phyloP scores from a whole-genome alignment of 2,329 filamentous ascomycete species.

The Colletotrichum sp. region DNA sequence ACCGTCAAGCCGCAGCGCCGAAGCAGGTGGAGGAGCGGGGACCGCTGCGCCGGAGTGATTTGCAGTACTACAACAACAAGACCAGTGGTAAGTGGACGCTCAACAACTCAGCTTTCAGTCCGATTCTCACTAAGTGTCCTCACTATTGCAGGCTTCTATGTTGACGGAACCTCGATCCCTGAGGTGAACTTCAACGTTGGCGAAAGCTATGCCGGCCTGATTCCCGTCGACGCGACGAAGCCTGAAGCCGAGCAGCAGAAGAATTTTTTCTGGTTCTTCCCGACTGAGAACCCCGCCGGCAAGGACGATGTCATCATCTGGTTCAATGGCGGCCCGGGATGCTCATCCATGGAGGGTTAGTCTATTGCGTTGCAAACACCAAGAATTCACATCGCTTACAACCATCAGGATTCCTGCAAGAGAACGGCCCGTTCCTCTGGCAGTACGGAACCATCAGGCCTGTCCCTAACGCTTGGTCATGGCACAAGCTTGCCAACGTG shows the following conservation, averaged over 20 bases:
- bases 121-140: neutral
- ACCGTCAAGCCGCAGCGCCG: neutral
- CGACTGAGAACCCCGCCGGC: constrained; percentile 94
- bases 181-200: constrained; percentile 73
- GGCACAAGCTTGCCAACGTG: constrained; percentile 97
- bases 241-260: constrained; percentile 53
- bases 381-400: neutral
- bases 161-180: constrained; percentile 69
- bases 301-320: constrained; percentile 90
- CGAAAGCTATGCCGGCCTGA: constrained; percentile 66
- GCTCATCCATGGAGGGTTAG: constrained; percentile 92
- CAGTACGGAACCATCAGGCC: constrained; percentile 72
- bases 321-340: constrained; percentile 96
- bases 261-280: constrained; percentile 94
- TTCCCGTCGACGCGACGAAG: constrained; percentile 58
- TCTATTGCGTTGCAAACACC: neutral
- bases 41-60: neutral
- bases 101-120: fast-evolving
- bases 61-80: constrained; percentile 12
- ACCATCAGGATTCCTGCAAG: constrained; percentile 67
- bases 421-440: constrained; percentile 82
- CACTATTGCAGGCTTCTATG: constrained; percentile 56
- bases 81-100: neutral
- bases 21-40: neutral
- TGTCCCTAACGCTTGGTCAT: constrained; percentile 84